Evolutionary conservation across 2,329 filamentous ascomycete species (phyloP), one percentile per base, ranked within the genome.

Genomic region (Diaporthe destruens): DNA sequence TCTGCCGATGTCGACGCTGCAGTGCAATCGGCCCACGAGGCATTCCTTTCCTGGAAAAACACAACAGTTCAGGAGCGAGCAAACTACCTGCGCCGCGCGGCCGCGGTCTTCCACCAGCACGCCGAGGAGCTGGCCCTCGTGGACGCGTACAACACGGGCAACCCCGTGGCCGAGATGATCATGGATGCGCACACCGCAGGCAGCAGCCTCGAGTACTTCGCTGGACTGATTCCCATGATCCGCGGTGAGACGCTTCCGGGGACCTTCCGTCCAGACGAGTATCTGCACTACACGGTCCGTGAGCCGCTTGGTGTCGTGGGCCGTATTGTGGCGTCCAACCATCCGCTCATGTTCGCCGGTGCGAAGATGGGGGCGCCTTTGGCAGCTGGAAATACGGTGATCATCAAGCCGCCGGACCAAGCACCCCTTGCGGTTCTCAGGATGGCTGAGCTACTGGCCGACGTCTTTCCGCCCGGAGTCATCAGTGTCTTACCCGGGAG

Each of bases 391-490:
- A 90, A 90, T 79, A 87, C 87, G 0, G 82, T 90, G 56, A 83
- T 90, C 34, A 81, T 90, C 55, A 90, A 90, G 81, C 85, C 88
- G 36, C 87, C 88, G 7, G 88, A 90, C 77, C 88, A 90, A 80
- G 89, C 88, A 1, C 88, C 88, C 6, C 82, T 90, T 16, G 88
- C 86, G 61, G 88, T 88, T 77, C 77, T 90, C 3, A 88, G 90
- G 73, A 85, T 93, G 16, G 91, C 86, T 2, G 88, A 87, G 16
- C 82, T 94, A 8, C 85, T 93, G 74, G 89, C 90, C 75, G 87
- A 93, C 76, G 92, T 92, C 0, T 93, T 94, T 78, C 92, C 92
- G n/a, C 87, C 91, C 1, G 92, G 92, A 42, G 92, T 94, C n/a
- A 83, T 94, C 74, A 94, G 93, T 78, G 86, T 94, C 71, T 76